These are phyloP conservation scores for Colletotrichum theobromicola DNA, from an alignment of 2,329 filamentous ascomycete species.

Conservation along the genomic window DNA sequence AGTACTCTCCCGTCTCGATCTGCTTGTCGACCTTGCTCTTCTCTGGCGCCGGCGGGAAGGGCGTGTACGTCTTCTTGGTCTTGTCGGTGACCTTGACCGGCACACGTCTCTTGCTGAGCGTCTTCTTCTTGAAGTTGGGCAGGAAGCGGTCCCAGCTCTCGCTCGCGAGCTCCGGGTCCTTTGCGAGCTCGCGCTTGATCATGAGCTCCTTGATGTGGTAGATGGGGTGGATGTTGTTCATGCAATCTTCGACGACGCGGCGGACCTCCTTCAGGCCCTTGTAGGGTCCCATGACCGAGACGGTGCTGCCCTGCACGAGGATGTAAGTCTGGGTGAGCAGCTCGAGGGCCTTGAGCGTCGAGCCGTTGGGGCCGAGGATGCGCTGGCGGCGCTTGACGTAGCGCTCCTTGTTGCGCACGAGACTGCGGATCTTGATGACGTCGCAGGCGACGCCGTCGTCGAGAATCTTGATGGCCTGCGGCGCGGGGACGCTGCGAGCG, in stretches of 20 bases:
- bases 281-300: slow-evolving; percentile 88
- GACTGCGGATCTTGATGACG: slow-evolving; percentile 91
- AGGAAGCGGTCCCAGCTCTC: slow-evolving; percentile 97
- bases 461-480: slow-evolving; percentile 92
- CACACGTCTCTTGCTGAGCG: slow-evolving; percentile 80
- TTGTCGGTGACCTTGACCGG: slow-evolving; percentile 93
- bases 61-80: slow-evolving; percentile 91
- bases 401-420: slow-evolving; percentile 91
- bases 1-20: slow-evolving; percentile 98
- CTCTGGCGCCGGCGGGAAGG: slow-evolving; percentile 94
- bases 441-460: slow-evolving; percentile 92
- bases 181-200: slow-evolving; percentile 91
- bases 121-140: slow-evolving; percentile 96
- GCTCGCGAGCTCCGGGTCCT: slow-evolving; percentile 83
- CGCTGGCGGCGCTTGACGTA: slow-evolving; percentile 95
- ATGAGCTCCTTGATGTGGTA: slow-evolving; percentile 78
- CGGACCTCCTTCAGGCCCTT: slow-evolving; percentile 94
- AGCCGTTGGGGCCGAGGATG: slow-evolving; percentile 89
- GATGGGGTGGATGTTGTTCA: slow-evolving; percentile 96
- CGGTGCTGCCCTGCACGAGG: slow-evolving; percentile 95
- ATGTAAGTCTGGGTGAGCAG: slow-evolving; percentile 92
- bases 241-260: slow-evolving; percentile 90
- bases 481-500: slow-evolving; percentile 87
- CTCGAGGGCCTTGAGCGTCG: slow-evolving; percentile 92
- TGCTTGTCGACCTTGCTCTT: slow-evolving; percentile 99